These are phyloP conservation scores for Pleurotus citrinopileatus DNA, from an alignment of 768 basidiomycete species.

Conservation along the genomic window DNA sequence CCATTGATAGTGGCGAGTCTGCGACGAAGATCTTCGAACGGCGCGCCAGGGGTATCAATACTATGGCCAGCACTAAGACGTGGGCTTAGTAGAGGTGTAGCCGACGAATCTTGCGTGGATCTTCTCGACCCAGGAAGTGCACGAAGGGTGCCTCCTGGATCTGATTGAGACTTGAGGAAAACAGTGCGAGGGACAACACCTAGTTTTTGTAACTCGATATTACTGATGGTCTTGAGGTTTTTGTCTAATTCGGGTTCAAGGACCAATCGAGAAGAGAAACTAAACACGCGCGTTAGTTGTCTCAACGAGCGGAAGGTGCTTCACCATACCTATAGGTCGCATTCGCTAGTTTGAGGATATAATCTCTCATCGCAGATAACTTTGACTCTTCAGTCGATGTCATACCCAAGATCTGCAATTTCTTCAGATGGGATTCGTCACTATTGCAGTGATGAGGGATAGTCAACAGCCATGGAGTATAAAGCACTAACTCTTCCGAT, in stretches of 20 bases:
- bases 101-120: constrained; percentile 25
- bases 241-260: constrained; percentile 63
- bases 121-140: constrained; percentile 35
- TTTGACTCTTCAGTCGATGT: constrained; percentile 78
- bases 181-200: constrained; percentile 90
- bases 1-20: constrained; percentile 73
- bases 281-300: constrained; percentile 27
- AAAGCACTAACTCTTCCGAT: constrained; percentile 77
- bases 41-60: constrained; percentile 48
- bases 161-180: constrained; percentile 64
- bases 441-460: constrained; percentile 34
- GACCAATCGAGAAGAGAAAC: constrained; percentile 65
- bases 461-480: not conserved
- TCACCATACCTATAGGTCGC: constrained; percentile 65
- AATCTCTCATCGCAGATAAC: constrained; percentile 84
- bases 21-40: constrained; percentile 77
- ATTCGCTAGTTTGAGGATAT: constrained; percentile 80
- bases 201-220: constrained; percentile 82
- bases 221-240: constrained; percentile 59
- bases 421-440: constrained; percentile 72
- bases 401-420: constrained; percentile 89
- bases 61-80: constrained; percentile 46
- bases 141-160: constrained; percentile 42
- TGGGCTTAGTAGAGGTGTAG: constrained; percentile 47
- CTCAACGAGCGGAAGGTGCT: too few relatives aligned